These are phyloP conservation scores for Pneumocystis wakefieldiae DNA, from an alignment of 1,139 yeast species.

Conservation along the genomic window DNA sequence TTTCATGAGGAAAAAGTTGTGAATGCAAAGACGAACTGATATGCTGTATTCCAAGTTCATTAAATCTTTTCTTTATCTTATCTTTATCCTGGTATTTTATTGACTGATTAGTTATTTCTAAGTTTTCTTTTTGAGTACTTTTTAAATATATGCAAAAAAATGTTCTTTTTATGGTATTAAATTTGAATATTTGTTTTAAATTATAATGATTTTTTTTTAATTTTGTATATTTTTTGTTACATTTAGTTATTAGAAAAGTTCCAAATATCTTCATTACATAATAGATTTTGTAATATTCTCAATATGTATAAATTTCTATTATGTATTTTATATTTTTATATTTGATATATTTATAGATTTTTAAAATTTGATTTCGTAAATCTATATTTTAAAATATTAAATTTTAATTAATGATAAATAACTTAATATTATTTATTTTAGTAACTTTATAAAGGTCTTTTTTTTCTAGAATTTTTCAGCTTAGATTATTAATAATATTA, in stretches of 20 bases:
- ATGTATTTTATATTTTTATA: background rate
- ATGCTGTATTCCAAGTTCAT: conserved; percentile 51
- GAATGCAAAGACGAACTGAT: conserved; percentile 42
- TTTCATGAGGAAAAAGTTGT: conserved; percentile 42
- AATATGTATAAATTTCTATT: background rate
- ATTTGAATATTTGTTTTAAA: background rate
- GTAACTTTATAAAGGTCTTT: background rate
- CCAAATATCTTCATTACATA: background rate
- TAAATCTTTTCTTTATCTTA: conserved; percentile 14
- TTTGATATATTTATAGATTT: background rate
- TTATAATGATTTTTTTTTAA: background rate
- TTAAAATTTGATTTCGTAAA: background rate
- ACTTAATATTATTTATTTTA: background rate
- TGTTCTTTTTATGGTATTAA: background rate
- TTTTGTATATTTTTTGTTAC: background rate
- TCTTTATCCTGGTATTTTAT: background rate
- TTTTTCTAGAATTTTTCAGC: background rate
- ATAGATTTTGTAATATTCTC: background rate
- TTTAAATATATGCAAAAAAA: background rate
- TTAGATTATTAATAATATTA: background rate
- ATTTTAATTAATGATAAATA: background rate
- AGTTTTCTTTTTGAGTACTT: background rate
- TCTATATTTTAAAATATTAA: background rate
- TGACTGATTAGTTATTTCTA: background rate
- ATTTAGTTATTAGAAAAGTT: background rate